Base-by-base conservation (phyloP, 208 protist species). In the Trypanosoma cruzi region DNA sequence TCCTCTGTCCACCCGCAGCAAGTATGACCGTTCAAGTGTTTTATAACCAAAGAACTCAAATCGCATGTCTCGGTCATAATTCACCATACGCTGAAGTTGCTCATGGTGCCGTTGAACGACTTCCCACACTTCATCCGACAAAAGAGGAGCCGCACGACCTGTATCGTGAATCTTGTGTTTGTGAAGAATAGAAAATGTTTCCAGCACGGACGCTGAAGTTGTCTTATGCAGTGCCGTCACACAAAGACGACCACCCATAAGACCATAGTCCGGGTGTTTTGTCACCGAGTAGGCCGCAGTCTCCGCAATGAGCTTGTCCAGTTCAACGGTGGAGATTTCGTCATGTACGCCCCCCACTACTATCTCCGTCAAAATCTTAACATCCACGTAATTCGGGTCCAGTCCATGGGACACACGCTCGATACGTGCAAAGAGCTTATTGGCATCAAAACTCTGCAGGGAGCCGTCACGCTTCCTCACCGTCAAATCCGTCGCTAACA, bases 31-130 rank as follows among this genome's bases (percentile, higher is more conserved):
- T 84, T 99, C 97, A n/a, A 99, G 90, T 24, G 99, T 99, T 82
- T 99, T 99, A 81, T 97, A 99, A n/a, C 98, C 98, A 72, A 99
- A 99, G 82, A 98, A 99, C 66, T 99, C 96, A 81, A 98, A 99
- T 46, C 92, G 86, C 66, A 98, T 93, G 77, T 99, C 98, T 42
- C 98, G 84, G 32, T 88, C 77, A 83, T 98, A 98, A 65, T 99
- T 81, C 22, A 99, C 97, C 1, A 92, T 87, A 4, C 44, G 49
- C 64, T 99, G 89, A 18, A 99, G 82, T 18, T 64, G 52, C 61
- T 97, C 93, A 18, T 79, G 65, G 68, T 96, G 75, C 63, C 79
- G 65, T 80, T 93, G 28, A 28, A 98, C 86, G 49, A 98, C 76
- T 42, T 96, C 80, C 82, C 88, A 98, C 14, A 97, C 68, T 14